These are phyloP conservation scores for Moricandia arvensis DNA, from an alignment of 345 rosid genomes.

Conservation along the genomic window DNA sequence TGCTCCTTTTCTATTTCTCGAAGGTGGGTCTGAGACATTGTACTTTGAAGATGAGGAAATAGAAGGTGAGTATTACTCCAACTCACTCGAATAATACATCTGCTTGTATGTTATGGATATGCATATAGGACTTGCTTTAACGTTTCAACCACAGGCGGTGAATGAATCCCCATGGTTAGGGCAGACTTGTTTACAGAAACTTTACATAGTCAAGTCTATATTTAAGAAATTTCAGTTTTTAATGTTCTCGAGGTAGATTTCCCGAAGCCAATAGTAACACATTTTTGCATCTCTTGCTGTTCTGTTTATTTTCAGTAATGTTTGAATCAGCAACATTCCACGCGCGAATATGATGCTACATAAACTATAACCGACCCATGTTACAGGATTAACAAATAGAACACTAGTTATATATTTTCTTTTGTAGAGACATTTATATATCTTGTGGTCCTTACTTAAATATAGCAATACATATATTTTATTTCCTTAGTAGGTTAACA, in stretches of 20 bases:
- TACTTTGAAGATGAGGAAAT: constrained; percentile 45
- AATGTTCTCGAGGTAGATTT: background rate
- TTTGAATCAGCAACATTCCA: background rate
- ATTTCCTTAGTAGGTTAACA: constrained; percentile 11
- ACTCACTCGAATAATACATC: constrained; percentile 36
- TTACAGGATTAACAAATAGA: no score
- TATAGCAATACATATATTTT: constrained; percentile 11
- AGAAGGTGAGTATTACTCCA: constrained; percentile 46
- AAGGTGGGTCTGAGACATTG: constrained; percentile 38
- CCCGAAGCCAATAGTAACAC: background rate
- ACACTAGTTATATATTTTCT: background rate
- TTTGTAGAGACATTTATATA: background rate
- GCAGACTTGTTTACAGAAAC: background rate
- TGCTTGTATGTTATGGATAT: background rate
- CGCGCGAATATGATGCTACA: no score
- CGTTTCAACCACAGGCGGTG: background rate
- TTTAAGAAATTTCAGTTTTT: background rate
- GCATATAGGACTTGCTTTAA: constrained; percentile 2
- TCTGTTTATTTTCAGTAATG: background rate
- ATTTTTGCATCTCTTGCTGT: background rate
- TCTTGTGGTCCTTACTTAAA: background rate
- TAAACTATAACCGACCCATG: background rate
- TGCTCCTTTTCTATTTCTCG: constrained; percentile 58
- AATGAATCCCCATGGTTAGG: background rate
- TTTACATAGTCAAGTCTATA: background rate